phyloP scores from a whole-genome alignment of 176 grass and related monocot species.

The Carex scoparia region DNA sequence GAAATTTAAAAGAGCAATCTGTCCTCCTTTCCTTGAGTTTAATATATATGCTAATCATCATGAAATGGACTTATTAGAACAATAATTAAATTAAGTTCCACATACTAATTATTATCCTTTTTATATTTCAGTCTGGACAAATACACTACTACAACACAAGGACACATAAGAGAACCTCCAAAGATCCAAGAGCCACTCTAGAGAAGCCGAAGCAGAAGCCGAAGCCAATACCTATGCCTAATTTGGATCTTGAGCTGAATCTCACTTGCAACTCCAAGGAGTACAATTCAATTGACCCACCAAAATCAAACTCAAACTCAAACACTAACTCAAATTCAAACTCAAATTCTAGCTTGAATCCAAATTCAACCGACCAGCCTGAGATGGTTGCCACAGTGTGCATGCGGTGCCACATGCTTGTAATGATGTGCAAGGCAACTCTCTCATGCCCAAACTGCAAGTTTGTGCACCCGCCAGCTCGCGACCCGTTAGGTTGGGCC shows the following conservation, averaged over 20 bases:
- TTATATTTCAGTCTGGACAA: constrained; percentile 49
- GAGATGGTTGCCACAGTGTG: constrained; percentile 54
- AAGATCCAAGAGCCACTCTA: constrained; percentile 41
- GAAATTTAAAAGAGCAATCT: not conserved
- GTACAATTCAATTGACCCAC: constrained; percentile 3
- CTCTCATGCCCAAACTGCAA: constrained; percentile 46
- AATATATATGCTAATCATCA: not conserved
- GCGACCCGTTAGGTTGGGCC: constrained; percentile 28
- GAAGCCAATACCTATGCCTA: constrained; percentile 18
- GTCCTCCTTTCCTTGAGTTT: not conserved
- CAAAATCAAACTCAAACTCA: not conserved
- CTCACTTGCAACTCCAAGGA: constrained; percentile 45
- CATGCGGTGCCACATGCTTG: constrained; percentile 45
- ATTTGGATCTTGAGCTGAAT: constrained; percentile 78
- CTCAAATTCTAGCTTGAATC: constrained; percentile 14
- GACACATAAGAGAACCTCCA: constrained; percentile 70
- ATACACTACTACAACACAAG: constrained; percentile 92
- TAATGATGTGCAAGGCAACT: constrained; percentile 39
- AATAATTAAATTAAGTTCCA: not conserved
- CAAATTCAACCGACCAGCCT: not conserved
- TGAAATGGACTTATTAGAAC: not conserved
- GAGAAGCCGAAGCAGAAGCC: constrained; percentile 5
- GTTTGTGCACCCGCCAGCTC: constrained; percentile 37
- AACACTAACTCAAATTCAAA: not conserved
- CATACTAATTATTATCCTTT: not conserved